A percentile compares a stretch with the other conserved stretches of the same genome.
These are phyloP conservation scores for Xanthoconium stramineum DNA, from an alignment of 768 basidiomycete genomes.

Conservation along the genomic window DNA sequence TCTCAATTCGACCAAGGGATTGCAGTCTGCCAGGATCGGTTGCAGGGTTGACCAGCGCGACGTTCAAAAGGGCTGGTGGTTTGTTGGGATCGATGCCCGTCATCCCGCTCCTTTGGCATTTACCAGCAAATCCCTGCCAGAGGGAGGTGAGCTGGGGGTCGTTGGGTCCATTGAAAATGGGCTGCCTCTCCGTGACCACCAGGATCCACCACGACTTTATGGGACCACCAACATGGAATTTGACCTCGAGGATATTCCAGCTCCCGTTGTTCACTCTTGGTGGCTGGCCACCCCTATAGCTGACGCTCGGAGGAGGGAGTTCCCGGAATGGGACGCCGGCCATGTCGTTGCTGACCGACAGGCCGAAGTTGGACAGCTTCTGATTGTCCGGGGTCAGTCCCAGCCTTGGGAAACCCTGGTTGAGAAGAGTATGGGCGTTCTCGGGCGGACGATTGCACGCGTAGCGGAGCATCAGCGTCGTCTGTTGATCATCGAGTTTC, in stretches of 20 bases:
- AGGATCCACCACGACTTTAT: constrained; percentile 66
- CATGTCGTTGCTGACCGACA: constrained; percentile 58
- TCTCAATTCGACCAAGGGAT: constrained; percentile 42
- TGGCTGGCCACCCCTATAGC: constrained; percentile 48
- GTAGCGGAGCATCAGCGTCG: constrained; percentile 63
- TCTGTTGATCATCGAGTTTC: constrained; percentile 58
- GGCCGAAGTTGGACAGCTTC: constrained; percentile 52
- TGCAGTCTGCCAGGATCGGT: constrained; percentile 35
- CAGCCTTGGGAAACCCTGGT: constrained; percentile 54
- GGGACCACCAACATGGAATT: constrained; percentile 55
- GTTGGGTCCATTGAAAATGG: constrained; percentile 36
- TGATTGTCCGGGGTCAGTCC: constrained; percentile 43
- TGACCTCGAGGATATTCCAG: constrained; percentile 76
- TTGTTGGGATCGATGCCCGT: constrained; percentile 47
- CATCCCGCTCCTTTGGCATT: constrained; percentile 62
- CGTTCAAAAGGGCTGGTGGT: constrained; percentile 38
- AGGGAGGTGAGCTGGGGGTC: constrained; percentile 35
- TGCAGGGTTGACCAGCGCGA: background rate
- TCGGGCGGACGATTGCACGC: constrained; percentile 62
- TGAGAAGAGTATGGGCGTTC: constrained; percentile 58
- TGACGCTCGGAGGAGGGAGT: constrained; percentile 54
- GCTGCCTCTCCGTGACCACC: constrained; percentile 51
- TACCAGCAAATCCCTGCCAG: constrained; percentile 50
- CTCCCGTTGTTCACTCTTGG: constrained; percentile 52
- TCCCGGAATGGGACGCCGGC: constrained; percentile 61